Evolutionary conservation across 208 protist species (phyloP), one percentile per base, ranked within the genome.

Genomic region (Crithidia acanthocephali): DNA sequence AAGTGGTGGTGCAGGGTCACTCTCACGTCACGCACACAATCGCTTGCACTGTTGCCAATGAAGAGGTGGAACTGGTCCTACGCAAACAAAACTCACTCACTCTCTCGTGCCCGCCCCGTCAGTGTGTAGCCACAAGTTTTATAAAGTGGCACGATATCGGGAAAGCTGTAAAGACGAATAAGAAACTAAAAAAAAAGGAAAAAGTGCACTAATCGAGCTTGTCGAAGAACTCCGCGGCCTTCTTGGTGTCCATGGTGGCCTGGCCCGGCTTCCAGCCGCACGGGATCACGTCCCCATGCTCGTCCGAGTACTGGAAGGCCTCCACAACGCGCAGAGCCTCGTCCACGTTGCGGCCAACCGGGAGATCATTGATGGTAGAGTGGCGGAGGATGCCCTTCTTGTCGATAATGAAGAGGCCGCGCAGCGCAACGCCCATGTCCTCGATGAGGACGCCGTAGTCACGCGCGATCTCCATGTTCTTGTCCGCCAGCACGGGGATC

Each of bases 341-440:
- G n/a, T 99, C 97, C 8, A 99, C 94, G 66, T 67, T 91, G 61
- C 98, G 83, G 16, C 98, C 98, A 15, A 99, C 97, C 22, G 97
- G 95, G 6, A 98, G 83, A 68, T 99, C 98, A 79, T 99, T 99
- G 60, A 99, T 80, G 18, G 89, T 97, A 23, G 94, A 85, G 45
- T 98, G 92, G 62, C 96, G 91, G 16, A 99, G 80, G 27, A 97
- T 76, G 52, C 95, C 95, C 8, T 98, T 95, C 35, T 81, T 82
- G 78, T 98, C 97, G 72, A 99, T 99, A 68, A 99, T 90, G 87
- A 99, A 99, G 2, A 98, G 84, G 30, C 96, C 98, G 57, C 97
- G 93, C 42, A 97, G 81, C 30, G 94, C 68, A 45, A 98, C 72
- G 23, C 95, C 91, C 20, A 74, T 88, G 11, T 88, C 80, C 67